Evolutionary conservation across 2,329 filamentous ascomycete species (phyloP), one percentile per base, ranked within the genome.

Genomic region (Diaporthe sp.): DNA sequence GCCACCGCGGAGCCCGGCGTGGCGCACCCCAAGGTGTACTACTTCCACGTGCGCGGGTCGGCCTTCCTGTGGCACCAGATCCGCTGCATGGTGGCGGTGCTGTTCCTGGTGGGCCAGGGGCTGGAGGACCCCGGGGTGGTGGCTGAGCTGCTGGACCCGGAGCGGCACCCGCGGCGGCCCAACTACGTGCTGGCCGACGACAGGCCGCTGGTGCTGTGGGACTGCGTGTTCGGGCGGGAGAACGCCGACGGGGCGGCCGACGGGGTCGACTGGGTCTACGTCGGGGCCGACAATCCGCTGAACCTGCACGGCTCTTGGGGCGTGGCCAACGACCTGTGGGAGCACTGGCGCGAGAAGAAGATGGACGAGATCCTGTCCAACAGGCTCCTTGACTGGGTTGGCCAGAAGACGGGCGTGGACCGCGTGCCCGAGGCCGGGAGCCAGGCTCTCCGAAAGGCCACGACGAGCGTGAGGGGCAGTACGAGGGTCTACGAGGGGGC

Each of bases 41-140:
- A 93, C 77, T 97, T 99, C 84, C 93, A 93, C 75, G 92, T 99
- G 55, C 92, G 96, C 79, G 97, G 97, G 28, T 95, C 94, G 10
- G 97, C 96, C 2, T 99, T 99, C 84, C 86, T 99, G 62, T 99
- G 97, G 97, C 97, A 99, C 85, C 97, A 99, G 86, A 97, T 99
- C 79, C 92, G 97, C 34, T 95, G 96, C 86, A 96, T 99, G 91
- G 92, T 97, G n/a, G 91, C 93, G 22, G 88, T 98, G 9, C 87
- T 99, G n/a, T 98, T 99, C 86, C 88, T 97, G 15, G 92, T 98
- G 12, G 97, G 95, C 39, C 97, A 99, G 85, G 92, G 95, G 0
- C 90, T 98, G 22, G 97, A 99, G 83, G 82, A 88, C 39, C 94
- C 96, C 0, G 89, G 89, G 0, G 85, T 98, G 19, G 88, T 98